A percentile compares a stretch with the other conserved stretches of the same genome.
These are phyloP conservation scores for Cucumis melo DNA, from an alignment of 306 rosid species.

Conservation along the genomic window DNA sequence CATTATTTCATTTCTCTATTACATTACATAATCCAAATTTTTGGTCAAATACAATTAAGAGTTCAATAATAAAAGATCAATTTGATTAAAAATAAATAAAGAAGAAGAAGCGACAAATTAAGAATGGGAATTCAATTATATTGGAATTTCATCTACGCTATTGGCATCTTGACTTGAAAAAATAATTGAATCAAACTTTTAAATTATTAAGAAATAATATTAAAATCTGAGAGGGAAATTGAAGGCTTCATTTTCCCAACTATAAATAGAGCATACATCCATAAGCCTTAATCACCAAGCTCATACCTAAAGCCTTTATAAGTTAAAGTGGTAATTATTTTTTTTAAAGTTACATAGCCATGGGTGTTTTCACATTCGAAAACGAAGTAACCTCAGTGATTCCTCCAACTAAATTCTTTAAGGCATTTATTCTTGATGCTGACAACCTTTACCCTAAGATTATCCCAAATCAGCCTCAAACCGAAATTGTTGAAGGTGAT, in stretches of 20 bases:
- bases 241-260: neutral
- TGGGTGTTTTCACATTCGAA: constrained; percentile 28
- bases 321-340: no score
- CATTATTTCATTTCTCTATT: no score
- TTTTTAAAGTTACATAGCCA: no score
- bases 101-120: neutral
- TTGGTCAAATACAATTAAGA: no score
- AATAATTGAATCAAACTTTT: neutral
- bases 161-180: neutral
- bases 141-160: neutral
- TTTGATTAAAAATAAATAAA: neutral
- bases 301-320: neutral
- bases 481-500: constrained; percentile 25
- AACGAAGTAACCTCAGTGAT: constrained; percentile 10
- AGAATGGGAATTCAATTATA: neutral
- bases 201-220: neutral
- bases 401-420: constrained; percentile 22
- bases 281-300: neutral
- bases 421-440: constrained; percentile 21
- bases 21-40: no score
- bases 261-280: neutral
- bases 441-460: constrained; percentile 21
- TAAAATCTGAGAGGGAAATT: neutral
- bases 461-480: neutral
- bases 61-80: neutral